Conservation (phyloP, 495 filamentous ascomycete species). For the Aspergillus nanangensis region DNA sequence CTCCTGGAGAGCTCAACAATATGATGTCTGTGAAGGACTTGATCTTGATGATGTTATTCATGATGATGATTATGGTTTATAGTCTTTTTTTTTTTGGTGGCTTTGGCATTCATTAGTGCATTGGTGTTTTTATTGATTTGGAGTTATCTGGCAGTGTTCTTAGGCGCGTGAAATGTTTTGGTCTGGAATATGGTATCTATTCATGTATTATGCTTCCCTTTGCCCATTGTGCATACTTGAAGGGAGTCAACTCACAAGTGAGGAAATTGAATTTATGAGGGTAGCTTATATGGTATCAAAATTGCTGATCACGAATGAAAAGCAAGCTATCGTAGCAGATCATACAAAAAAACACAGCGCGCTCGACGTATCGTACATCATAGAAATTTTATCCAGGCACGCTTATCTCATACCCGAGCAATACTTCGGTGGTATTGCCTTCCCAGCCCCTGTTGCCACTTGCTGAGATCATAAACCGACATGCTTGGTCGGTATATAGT, state of each 20-base stretch:
- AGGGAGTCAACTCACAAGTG: too few relatives aligned
- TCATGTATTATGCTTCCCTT: too few relatives aligned
- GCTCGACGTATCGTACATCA: not conserved
- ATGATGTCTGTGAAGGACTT: constrained; percentile 34
- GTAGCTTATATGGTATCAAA: too few relatives aligned
- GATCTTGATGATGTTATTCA: constrained; percentile 26
- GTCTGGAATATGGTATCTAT: too few relatives aligned
- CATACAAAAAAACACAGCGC: too few relatives aligned
- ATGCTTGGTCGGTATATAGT: constrained; percentile 81
- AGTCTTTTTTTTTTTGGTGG: not conserved
- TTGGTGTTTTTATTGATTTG: not conserved
- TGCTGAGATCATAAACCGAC: constrained; percentile 83
- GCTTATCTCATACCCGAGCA: constrained; percentile 91
- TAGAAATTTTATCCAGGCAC: constrained; percentile 30
- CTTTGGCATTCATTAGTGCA: not conserved
- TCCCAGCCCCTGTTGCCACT: constrained; percentile 95
- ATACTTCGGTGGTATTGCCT: constrained; percentile 82
- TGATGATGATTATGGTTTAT: constrained; percentile 14
- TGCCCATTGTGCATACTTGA: too few relatives aligned
- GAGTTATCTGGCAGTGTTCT: not conserved
- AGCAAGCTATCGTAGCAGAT: too few relatives aligned
- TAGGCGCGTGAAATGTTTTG: too few relatives aligned
- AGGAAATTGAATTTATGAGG: too few relatives aligned
- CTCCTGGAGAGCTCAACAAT: constrained; percentile 33
- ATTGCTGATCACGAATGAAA: too few relatives aligned